Percentiles rank a stretch among this genome's conserved stretches.
phyloP scores from a whole-genome alignment of 768 basidiomycete genomes.

The Hygrocybe punicea region DNA sequence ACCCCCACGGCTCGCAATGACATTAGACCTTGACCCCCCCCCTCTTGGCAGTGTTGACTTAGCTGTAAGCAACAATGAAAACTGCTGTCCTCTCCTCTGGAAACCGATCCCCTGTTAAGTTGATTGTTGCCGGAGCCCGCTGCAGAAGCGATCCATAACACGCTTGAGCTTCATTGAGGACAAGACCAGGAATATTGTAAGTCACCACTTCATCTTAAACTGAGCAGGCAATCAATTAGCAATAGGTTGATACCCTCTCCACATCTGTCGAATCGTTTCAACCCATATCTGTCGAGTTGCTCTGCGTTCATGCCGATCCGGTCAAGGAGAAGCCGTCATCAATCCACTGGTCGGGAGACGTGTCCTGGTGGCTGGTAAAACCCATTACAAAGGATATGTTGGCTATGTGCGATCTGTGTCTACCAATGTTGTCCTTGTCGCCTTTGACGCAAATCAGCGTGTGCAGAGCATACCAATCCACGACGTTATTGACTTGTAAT shows the following conservation, averaged over 20 bases:
- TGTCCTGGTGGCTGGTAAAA: neutral
- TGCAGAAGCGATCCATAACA: too few species aligned
- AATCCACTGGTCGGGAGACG: neutral
- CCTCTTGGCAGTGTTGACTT: too few species aligned
- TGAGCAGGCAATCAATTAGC: neutral
- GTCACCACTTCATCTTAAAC: neutral
- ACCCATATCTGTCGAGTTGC: neutral
- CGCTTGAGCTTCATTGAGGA: neutral
- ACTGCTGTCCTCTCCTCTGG: too few species aligned
- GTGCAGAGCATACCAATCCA: neutral
- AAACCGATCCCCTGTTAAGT: too few species aligned
- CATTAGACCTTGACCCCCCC: too few species aligned
- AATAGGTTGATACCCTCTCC: neutral
- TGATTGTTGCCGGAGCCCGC: too few species aligned
- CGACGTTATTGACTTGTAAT: neutral
- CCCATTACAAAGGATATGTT: neutral
- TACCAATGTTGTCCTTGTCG: neutral
- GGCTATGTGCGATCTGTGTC: neutral
- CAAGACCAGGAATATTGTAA: neutral
- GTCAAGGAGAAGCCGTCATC: too few species aligned
- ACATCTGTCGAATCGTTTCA: neutral
- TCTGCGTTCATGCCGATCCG: neutral
- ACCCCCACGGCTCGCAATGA: too few species aligned
- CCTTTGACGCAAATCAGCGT: neutral
- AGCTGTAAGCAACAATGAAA: too few species aligned